Percentiles rank a stretch among this genome's conserved stretches.
phyloP scores from a whole-genome alignment of 2,329 filamentous ascomycete genomes.

The Sporothrix globosa region DNA sequence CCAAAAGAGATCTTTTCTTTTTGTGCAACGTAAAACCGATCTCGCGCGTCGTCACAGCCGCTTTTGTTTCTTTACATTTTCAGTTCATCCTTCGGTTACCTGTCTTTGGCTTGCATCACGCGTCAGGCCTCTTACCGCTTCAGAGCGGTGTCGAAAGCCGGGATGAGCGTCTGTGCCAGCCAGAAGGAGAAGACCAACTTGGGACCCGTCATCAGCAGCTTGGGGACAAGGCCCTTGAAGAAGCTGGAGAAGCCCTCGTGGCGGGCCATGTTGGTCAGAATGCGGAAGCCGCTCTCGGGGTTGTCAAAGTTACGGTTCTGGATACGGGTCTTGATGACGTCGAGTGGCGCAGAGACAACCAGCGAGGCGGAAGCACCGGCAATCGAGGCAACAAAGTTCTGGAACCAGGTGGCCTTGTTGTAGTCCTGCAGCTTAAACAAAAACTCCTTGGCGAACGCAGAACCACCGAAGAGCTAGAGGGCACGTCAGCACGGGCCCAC shows the following conservation, averaged over 20 bases:
- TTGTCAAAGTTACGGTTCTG: conserved; percentile 99
- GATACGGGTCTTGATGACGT: conserved; percentile 97
- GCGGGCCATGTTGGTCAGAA: conserved; percentile 89
- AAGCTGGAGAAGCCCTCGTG: conserved; percentile 84
- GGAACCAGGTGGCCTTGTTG: conserved; percentile 89
- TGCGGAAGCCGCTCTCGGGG: conserved; percentile 90
- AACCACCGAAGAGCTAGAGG: conserved; percentile 86
- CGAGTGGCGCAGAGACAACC: conserved; percentile 90
- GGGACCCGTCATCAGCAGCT: conserved; percentile 98
- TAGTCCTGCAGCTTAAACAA: conserved; percentile 88
- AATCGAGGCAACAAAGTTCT: conserved; percentile 97
- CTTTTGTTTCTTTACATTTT: not conserved
- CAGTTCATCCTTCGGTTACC: not conserved
- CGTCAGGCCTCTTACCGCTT: conserved; percentile 33
- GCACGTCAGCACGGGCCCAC: not conserved
- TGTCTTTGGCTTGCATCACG: too few relatives aligned
- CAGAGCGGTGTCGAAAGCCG: conserved; percentile 68
- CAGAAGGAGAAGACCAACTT: conserved; percentile 99
- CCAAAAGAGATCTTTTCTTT: not conserved
- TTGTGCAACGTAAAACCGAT: not conserved
- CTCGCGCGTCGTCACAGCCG: conserved; percentile 2
- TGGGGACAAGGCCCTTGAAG: conserved; percentile 97
- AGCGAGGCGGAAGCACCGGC: conserved; percentile 94
- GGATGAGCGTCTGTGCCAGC: conserved; percentile 97
- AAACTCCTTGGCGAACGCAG: conserved; percentile 96